Base-by-base conservation (phyloP, 2,329 filamentous ascomycete genomes). In the Aspergillus phoenicis region DNA sequence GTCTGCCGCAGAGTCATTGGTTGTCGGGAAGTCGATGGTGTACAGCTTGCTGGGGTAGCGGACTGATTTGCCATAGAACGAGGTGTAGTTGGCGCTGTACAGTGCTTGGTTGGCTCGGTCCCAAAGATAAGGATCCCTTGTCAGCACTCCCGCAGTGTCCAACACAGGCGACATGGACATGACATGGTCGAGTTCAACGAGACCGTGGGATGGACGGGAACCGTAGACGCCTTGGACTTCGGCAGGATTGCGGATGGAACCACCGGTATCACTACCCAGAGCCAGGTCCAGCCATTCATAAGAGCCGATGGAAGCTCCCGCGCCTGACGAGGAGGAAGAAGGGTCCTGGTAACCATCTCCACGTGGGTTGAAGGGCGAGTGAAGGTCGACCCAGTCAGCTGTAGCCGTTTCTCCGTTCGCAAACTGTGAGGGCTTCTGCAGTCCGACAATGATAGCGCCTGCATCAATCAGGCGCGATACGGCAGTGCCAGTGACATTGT, bases 401-500 rank as follows among this genome's bases (percentile, higher is more conserved):
- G 64, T 65, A 10, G 66, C 55, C 20, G 45, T 63, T 56, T 70
- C 66, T 11, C 66, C 64, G 41, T 71, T 70, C 5, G 69, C 66
- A 47, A 75, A 74, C 45, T 73, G 67, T n/a, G 61, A 63, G 2
- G 66, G 60, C 57, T 73, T 70, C 70, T 70, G 54, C 13, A 57
- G 51, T 6, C 73, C 73, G 4, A 75, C 66, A 28, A 75, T 63
- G n/a, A 75, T 74, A 0, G 85, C 87, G 0, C 88, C 88, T 5
- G 85, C 81, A 54, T 85, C 81, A 2, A 89, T 78, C 0, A 90
- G 71, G 2, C 78, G 76, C 59, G 85, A 82, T 0, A 86, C 80
- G 1, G 82, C 78, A 0, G 80, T 68, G 0, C 84, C 82, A 1
- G 84, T 87, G 3, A 68, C 68, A 1, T 73, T 78, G 0, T 78